Conservation (phyloP, 2,329 filamentous ascomycete species). For the Intubia oerlemansii region DNA sequence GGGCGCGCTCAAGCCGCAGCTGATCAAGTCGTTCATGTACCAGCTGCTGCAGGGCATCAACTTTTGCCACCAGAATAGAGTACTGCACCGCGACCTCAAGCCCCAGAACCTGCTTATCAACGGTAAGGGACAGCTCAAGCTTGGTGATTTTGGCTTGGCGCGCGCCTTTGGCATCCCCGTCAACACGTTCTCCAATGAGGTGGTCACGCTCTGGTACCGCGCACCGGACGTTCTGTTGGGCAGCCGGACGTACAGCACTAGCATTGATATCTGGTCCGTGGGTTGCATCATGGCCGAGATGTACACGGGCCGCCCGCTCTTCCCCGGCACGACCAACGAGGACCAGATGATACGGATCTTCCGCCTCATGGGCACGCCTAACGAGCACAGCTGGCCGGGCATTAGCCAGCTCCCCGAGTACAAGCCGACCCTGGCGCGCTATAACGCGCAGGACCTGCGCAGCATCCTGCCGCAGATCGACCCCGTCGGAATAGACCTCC, state of each 20-base stretch:
- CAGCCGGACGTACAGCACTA: conserved; percentile 94
- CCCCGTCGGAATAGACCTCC: conserved; percentile 61
- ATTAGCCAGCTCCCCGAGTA: conserved; percentile 95
- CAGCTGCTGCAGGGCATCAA: conserved; percentile 89
- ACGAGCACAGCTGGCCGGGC: conserved; percentile 85
- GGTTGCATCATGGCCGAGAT: conserved; percentile 99
- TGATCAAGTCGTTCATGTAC: conserved; percentile 99
- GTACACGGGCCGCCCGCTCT: conserved; percentile 88
- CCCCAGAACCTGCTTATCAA: conserved; percentile 95
- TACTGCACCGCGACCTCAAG: conserved; percentile 87
- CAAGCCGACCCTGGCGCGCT: conserved; percentile 86
- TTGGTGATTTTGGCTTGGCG: conserved; percentile 86
- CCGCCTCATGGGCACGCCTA: conserved; percentile 93
- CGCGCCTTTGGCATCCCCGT: conserved; percentile 92
- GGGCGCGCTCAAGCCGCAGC: conserved; percentile 67
- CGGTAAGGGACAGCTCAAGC: conserved; percentile 69
- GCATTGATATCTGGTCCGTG: conserved; percentile 97
- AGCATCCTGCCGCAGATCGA: conserved; percentile 84
- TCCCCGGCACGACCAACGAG: conserved; percentile 95
- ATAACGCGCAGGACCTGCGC: conserved; percentile 75
- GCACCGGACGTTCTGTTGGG: conserved; percentile 89
- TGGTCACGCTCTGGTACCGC: conserved; percentile 94
- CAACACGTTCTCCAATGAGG: conserved; percentile 95
- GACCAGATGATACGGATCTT: conserved; percentile 96
- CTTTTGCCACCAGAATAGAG: conserved; percentile 93